These are phyloP conservation scores for Pythium phragmitis DNA, from an alignment of 352 stramenopile species.

Conservation along the genomic window DNA sequence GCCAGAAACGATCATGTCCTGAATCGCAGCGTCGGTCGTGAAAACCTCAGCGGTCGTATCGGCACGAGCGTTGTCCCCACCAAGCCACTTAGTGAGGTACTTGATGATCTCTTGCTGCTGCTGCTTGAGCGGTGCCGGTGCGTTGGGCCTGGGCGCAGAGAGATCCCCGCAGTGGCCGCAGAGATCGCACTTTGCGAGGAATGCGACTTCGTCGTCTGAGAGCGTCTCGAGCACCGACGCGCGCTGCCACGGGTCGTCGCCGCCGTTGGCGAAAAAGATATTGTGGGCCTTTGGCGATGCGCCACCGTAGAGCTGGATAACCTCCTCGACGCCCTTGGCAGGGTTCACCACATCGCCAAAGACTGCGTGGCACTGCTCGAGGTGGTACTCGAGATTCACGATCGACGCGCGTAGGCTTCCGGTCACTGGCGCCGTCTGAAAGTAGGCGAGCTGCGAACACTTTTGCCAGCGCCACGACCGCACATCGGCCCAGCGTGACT, in stretches of 20 bases:
- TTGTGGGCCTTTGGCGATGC: constrained; percentile 68
- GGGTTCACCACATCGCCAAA: constrained; percentile 73
- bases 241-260: constrained; percentile 85
- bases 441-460: constrained; percentile 84
- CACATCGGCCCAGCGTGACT: constrained; percentile 59
- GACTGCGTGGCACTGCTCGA: constrained; percentile 69
- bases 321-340: constrained; percentile 52
- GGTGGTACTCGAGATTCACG: constrained; percentile 76
- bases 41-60: not conserved
- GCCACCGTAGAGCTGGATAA: constrained; percentile 73
- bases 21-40: not conserved
- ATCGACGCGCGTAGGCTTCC: constrained; percentile 63
- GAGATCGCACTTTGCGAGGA: constrained; percentile 71
- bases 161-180: constrained; percentile 86
- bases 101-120: constrained; percentile 63
- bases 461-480: constrained; percentile 90
- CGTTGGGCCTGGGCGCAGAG: constrained; percentile 36
- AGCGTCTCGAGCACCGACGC: constrained; percentile 65
- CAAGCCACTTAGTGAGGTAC: constrained; percentile 68
- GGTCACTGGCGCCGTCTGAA: constrained; percentile 68
- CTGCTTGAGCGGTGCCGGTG: constrained; percentile 58
- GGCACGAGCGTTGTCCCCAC: not conserved
- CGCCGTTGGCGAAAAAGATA: constrained; percentile 84
- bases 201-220: constrained; percentile 57
- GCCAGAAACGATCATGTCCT: not conserved